Evolutionary conservation across 225 moss, liverwort and hornwort species (phyloP).

Genomic region (Marchantia polymorpha): DNA sequence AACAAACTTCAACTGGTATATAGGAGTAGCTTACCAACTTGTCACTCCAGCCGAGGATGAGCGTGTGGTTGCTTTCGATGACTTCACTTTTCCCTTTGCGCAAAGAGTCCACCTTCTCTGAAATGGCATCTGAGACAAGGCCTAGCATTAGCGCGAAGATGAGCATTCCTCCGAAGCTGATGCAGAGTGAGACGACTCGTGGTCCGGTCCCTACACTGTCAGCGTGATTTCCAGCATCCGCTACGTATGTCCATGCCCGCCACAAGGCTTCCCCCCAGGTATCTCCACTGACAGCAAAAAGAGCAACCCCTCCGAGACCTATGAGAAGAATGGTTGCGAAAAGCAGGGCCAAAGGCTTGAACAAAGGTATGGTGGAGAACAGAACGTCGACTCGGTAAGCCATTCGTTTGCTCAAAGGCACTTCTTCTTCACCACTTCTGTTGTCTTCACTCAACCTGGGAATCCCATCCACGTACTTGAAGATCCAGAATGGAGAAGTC

Average conservation of each 20-base stretch:
- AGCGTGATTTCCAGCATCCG: slow-evolving; percentile 57
- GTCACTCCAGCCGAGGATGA: slow-evolving; percentile 79
- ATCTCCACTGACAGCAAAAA: slow-evolving; percentile 49
- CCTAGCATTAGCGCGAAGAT: slow-evolving; percentile 63
- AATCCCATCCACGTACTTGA: slow-evolving; percentile 52
- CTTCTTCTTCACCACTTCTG: slow-evolving; percentile 41
- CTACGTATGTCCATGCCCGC: slow-evolving; percentile 62
- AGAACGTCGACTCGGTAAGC: slow-evolving; percentile 55
- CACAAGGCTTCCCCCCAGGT: slow-evolving; percentile 47
- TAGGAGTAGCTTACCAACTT: slow-evolving; percentile 42
- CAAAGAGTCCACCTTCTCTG: slow-evolving; percentile 56
- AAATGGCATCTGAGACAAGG: slow-evolving; percentile 59
- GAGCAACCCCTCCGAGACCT: slow-evolving; percentile 51
- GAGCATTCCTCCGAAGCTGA: slow-evolving; percentile 60
- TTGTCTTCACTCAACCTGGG: slow-evolving; percentile 28
- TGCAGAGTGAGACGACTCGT: slow-evolving; percentile 48
- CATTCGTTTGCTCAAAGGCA: slow-evolving; percentile 49
- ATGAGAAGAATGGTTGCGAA: slow-evolving; percentile 52
- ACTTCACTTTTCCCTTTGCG: slow-evolving; percentile 62
- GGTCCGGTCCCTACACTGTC: slow-evolving; percentile 53
- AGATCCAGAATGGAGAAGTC: slow-evolving; percentile 37
- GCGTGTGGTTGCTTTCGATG: slow-evolving; percentile 56
- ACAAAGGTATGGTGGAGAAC: slow-evolving; percentile 48
- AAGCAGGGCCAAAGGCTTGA: slow-evolving; percentile 51
- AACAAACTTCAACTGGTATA: not conserved